Evolutionary conservation across 129 eudicot species (phyloP).

Genomic region (Ambrosia artemisiifolia): DNA sequence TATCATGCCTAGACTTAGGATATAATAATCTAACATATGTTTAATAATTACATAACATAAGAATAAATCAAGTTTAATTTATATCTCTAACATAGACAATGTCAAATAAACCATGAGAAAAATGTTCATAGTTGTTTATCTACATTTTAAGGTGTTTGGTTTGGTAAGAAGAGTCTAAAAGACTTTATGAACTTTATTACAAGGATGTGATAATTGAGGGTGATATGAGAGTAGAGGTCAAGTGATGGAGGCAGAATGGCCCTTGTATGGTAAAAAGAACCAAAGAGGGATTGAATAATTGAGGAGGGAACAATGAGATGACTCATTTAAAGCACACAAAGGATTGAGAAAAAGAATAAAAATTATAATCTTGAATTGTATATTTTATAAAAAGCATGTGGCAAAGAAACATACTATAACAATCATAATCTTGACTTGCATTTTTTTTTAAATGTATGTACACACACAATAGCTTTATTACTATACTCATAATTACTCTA

Average conservation of each 20-base stretch:
- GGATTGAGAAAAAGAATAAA: slow-evolving; percentile 1
- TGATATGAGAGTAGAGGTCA: slow-evolving; percentile 18
- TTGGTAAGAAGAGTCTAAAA: slow-evolving; percentile 13
- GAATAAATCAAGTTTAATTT: too few relatives aligned
- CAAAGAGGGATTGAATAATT: slow-evolving; percentile 29
- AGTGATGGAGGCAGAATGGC: slow-evolving; percentile 29
- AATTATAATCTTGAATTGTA: not conserved
- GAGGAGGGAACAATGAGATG: slow-evolving; percentile 23
- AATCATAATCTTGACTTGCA: too few relatives aligned
- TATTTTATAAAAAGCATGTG: not conserved
- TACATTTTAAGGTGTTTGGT: slow-evolving; percentile 18
- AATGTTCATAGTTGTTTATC: slow-evolving; percentile 15
- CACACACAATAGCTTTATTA: too few relatives aligned
- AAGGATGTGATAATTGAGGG: slow-evolving; percentile 16
- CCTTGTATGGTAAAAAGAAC: slow-evolving; percentile 30
- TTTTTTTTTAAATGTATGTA: too few relatives aligned
- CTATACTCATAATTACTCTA: too few relatives aligned
- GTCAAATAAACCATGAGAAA: slow-evolving; percentile 15
- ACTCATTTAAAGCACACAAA: slow-evolving; percentile 27
- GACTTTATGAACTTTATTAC: not conserved
- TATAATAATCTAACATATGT: too few relatives aligned
- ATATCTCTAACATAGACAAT: too few relatives aligned
- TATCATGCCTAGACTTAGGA: too few relatives aligned
- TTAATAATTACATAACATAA: too few relatives aligned
- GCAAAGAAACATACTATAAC: not conserved